Conservation (phyloP, 78 protist species). For the Dictyostelium firmibasis region DNA sequence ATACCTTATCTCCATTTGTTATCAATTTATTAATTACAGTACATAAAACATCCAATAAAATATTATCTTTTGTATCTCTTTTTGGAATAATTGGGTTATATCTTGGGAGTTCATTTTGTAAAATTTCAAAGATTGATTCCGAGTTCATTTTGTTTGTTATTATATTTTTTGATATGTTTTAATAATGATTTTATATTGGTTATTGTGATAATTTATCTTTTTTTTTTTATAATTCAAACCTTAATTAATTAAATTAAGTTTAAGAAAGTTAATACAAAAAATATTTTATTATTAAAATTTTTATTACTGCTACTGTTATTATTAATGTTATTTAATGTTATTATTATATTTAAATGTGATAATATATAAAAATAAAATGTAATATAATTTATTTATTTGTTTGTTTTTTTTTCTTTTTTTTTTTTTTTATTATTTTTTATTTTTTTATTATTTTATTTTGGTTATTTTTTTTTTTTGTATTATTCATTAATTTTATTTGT, state of each 20-base stretch:
- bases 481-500: neutral
- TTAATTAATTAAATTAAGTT: neutral
- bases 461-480: neutral
- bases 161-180: neutral
- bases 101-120: slow-evolving; percentile 48
- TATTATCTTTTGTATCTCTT: slow-evolving; percentile 74
- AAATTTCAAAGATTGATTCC: slow-evolving; percentile 59
- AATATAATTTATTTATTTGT: neutral
- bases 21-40: slow-evolving; percentile 73
- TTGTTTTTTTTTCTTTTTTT: neutral
- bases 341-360: too few relatives aligned
- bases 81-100: slow-evolving; percentile 58
- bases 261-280: neutral
- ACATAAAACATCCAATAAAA: slow-evolving; percentile 69
- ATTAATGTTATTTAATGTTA: neutral
- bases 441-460: too few relatives aligned
- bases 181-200: neutral
- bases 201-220: neutral
- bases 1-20: slow-evolving; percentile 67
- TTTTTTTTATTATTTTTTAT: too few relatives aligned
- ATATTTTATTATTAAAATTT: too few relatives aligned
- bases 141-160: neutral
- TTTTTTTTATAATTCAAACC: neutral
- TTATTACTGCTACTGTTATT: neutral
- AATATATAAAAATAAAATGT: neutral